Base-by-base conservation (phyloP, 306 rosid genomes). In the Lagenaria siceraria region DNA sequence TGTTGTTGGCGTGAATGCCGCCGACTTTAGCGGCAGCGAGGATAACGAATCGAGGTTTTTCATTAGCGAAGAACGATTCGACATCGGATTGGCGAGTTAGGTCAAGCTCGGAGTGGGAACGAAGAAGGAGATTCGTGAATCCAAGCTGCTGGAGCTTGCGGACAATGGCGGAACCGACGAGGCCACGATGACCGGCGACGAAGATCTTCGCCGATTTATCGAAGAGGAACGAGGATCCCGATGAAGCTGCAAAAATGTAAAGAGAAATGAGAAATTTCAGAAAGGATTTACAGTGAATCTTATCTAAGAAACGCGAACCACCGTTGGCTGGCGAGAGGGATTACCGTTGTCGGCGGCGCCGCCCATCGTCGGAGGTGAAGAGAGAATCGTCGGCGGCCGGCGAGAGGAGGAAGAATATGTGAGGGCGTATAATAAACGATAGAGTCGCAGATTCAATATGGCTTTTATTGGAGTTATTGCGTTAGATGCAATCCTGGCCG, bases 21-120 rank as follows among this genome's bases (percentile, higher is more conserved):
- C 99, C 99, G 29, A 95, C 97, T 87, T 95, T 95, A 27, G 99
- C 99, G 0, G 99, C 99, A n/a, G 97, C 92, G 69, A 92, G 91
- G 76, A 95, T 83, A 10, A 87, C 92, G 84, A 82, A 95, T 74
- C 79, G 90, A 7, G 97, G 98, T 81, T 82, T 92, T 40, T 88
- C 91, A 33, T 84, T 48, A 15, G 89, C 93, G 73, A 92, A 95
- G 87, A 95, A 95, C 52, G 97, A 87, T 54, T 95, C 99, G 1
- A 92, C 97, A 51, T 88, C 96, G 70, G 80, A 71, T 74, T 95
- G 99, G 82, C 93, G 89, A 38, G 96, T 89, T 65, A 95, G 99
- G 64, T 95, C 93, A 51, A 92, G 97, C 78, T 92, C 91, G 22
- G 87, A 71, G 81, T 95, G 99, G 73, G 92, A 61, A 29, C 91